These are phyloP conservation scores for Blastomyces parvus DNA, from an alignment of 2,329 filamentous ascomycete species.

Conservation along the genomic window DNA sequence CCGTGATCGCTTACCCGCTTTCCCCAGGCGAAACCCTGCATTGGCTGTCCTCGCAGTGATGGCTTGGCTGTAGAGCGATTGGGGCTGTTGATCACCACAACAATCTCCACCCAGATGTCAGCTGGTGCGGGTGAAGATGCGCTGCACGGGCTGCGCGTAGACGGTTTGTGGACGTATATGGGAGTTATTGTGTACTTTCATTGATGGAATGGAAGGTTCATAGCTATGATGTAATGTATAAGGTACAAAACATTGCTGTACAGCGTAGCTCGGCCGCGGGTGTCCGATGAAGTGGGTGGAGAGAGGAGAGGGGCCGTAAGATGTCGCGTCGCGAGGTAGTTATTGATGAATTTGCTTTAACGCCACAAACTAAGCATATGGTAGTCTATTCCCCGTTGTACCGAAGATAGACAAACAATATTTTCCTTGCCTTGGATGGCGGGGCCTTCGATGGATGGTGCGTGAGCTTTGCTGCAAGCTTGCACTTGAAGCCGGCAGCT, in stretches of 20 bases:
- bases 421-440: not conserved
- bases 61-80: slow-evolving; percentile 3
- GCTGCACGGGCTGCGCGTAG: not conserved
- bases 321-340: not conserved
- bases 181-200: not conserved
- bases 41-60: not conserved
- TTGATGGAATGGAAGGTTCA: not conserved
- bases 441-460: not conserved
- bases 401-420: not conserved
- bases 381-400: not conserved
- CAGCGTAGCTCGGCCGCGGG: not conserved
- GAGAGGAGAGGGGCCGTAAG: not conserved
- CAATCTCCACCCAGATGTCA: slow-evolving; percentile 1
- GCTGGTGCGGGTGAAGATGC: not conserved
- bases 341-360: not conserved
- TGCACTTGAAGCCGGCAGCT: not conserved
- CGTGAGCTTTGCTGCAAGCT: not conserved
- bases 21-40: not conserved
- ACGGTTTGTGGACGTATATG: not conserved
- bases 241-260: not conserved
- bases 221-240: not conserved
- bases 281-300: not conserved
- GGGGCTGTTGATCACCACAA: not conserved
- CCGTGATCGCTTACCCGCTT: not conserved
- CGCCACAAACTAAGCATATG: not conserved